A percentile compares a stretch with the other conserved stretches of the same genome.
Evolutionary conservation across 2,329 filamentous ascomycete genomes (phyloP).

Genomic region (Pseudogymnoascus sp.): DNA sequence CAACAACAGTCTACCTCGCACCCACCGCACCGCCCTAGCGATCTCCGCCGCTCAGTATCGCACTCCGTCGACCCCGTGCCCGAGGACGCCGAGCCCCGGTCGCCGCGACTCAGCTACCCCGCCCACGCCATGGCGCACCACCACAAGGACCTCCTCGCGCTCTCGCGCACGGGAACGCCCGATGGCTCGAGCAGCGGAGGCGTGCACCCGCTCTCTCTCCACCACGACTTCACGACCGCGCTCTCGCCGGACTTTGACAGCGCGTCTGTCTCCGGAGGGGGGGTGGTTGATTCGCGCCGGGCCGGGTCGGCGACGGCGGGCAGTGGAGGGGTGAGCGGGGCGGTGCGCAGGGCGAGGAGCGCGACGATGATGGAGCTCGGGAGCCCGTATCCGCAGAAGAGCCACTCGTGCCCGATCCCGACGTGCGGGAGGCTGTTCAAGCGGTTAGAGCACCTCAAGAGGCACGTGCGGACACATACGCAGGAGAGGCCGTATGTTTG

Average conservation of each 20-base stretch:
- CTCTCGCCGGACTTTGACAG: conserved; percentile 35
- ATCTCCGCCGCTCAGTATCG: conserved; percentile 84
- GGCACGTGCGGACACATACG: conserved; percentile 98
- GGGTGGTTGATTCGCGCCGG: conserved; percentile 56
- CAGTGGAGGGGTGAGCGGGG: conserved; percentile 63
- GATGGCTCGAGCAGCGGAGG: not conserved
- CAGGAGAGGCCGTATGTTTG: conserved; percentile 98
- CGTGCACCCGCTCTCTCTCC: conserved; percentile 48
- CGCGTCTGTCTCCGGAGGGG: conserved; percentile 26
- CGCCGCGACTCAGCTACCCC: conserved; percentile 63
- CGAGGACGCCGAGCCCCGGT: conserved; percentile 74
- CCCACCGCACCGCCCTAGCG: conserved; percentile 69
- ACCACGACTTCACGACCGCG: conserved; percentile 68
- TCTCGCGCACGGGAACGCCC: conserved; percentile 88
- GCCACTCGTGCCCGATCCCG: conserved; percentile 97
- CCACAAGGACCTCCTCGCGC: conserved; percentile 69
- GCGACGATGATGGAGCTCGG: conserved; percentile 95
- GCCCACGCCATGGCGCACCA: conserved; percentile 58
- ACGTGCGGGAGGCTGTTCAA: conserved; percentile 97
- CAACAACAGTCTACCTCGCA: conserved; percentile 31
- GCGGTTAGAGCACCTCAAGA: conserved; percentile 96
- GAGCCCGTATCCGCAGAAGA: conserved; percentile 85
- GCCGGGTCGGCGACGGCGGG: conserved; percentile 64
- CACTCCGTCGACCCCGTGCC: conserved; percentile 73
- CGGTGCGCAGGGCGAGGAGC: conserved; percentile 81